Evolutionary conservation across 768 basidiomycete species (phyloP).

Genomic region (Termitomyces sp.): DNA sequence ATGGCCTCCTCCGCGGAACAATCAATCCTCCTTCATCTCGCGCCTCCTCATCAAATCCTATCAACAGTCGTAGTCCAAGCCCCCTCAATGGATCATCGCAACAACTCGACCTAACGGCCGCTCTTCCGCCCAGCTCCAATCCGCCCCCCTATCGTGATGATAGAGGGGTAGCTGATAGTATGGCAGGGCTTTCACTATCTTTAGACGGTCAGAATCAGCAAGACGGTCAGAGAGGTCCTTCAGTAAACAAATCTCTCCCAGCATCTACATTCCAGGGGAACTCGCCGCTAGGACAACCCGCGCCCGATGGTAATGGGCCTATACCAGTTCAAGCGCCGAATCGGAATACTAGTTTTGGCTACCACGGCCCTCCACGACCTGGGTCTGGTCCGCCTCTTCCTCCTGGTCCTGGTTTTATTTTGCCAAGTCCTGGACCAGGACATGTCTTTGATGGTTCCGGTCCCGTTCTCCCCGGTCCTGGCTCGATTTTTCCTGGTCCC

Average conservation of each 20-base stretch:
- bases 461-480: neutral
- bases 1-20: constrained; percentile 23
- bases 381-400: constrained; percentile 1
- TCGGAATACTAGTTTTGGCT: neutral
- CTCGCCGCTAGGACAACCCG: constrained; percentile 27
- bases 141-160: constrained; percentile 15
- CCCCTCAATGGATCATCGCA: constrained; percentile 2
- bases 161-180: constrained; percentile 11
- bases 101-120: constrained; percentile 1
- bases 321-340: constrained; percentile 3
- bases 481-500: neutral
- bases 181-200: constrained; percentile 20
- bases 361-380: neutral
- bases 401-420: constrained; percentile 2
- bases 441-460: neutral
- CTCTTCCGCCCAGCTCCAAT: constrained; percentile 7
- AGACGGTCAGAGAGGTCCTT: constrained; percentile 21
- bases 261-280: constrained; percentile 16
- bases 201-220: constrained; percentile 27
- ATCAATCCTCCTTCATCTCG: neutral
- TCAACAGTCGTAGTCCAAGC: constrained; percentile 4
- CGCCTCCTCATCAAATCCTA: neutral
- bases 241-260: constrained; percentile 19
- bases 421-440: neutral
- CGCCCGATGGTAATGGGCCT: constrained; percentile 18